Evolutionary conservation across 1,284 basidiomycete species (phyloP).

Genomic region (Moesziomyces antarcticus): DNA sequence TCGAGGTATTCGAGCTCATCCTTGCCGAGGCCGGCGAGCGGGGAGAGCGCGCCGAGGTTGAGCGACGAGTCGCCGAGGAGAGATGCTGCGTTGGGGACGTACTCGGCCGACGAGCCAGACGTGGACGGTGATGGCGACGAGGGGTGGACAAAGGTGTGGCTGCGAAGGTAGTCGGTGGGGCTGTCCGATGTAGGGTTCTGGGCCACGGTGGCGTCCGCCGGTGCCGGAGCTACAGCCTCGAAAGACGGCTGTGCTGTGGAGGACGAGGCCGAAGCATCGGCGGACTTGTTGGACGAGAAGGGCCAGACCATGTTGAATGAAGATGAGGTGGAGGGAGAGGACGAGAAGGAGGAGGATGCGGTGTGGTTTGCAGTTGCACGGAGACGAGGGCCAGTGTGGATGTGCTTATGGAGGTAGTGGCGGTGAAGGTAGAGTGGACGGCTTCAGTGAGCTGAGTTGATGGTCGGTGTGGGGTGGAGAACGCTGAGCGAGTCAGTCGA

Average conservation of each 20-base stretch:
- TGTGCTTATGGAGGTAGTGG: background rate
- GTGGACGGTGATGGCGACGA: constrained; percentile 28
- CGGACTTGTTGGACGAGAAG: constrained; percentile 38
- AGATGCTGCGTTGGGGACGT: constrained; percentile 91
- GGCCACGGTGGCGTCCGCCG: constrained; percentile 21
- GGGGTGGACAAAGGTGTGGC: constrained; percentile 46
- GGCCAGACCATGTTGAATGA: constrained; percentile 47
- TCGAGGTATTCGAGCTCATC: constrained; percentile 68
- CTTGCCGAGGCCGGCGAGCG: constrained; percentile 60
- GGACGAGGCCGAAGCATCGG: constrained; percentile 34
- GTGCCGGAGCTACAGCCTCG: constrained; percentile 36
- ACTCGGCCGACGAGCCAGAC: constrained; percentile 71
- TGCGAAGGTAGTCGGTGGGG: constrained; percentile 52
- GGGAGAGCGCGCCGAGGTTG: constrained; percentile 83
- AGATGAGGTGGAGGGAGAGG: background rate
- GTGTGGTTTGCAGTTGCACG: no score
- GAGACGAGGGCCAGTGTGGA: background rate
- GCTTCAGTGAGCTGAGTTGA: no score
- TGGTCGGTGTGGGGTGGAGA: background rate
- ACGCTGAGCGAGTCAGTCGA: background rate
- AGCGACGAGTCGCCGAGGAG: constrained; percentile 84
- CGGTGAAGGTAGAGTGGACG: constrained; percentile 1
- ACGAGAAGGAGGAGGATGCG: no score
- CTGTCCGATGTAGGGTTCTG: constrained; percentile 26
- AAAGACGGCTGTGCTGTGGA: constrained; percentile 34